Conservation (phyloP, 805 yeast genomes). For the Wickerhamomyces tratensis region DNA sequence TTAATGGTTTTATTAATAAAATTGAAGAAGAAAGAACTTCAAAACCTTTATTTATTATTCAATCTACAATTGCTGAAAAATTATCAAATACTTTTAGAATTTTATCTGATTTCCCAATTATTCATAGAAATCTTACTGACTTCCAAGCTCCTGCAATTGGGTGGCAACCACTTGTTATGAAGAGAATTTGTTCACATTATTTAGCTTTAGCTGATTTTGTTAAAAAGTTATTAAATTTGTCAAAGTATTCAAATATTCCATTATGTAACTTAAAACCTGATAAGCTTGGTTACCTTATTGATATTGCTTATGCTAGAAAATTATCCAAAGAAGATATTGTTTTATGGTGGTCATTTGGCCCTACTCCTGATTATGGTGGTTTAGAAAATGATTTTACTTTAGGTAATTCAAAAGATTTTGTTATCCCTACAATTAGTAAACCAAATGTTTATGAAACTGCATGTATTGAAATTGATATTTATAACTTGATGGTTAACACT, state of each 20-base stretch:
- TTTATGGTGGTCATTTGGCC: constrained; percentile 88
- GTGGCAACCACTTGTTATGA: constrained; percentile 67
- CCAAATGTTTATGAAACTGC: constrained; percentile 78
- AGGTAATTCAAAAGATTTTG: constrained; percentile 46
- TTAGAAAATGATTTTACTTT: constrained; percentile 46
- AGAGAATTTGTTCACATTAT: constrained; percentile 59
- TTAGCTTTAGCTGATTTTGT: constrained; percentile 70
- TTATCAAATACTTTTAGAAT: constrained; percentile 37
- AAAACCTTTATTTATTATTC: constrained; percentile 57
- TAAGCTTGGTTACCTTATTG: constrained; percentile 70
- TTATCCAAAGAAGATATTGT: constrained; percentile 56
- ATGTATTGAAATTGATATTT: constrained; percentile 66
- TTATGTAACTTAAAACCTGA: constrained; percentile 77
- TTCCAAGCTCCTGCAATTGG: constrained; percentile 62
- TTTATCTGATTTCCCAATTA: constrained; percentile 47
- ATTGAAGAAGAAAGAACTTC: constrained; percentile 60
- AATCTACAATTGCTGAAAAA: constrained; percentile 51
- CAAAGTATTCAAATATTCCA: constrained; percentile 75
- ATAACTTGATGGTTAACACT: constrained; percentile 78
- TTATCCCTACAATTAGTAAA: constrained; percentile 62
- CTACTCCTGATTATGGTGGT: constrained; percentile 82
- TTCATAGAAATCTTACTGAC: constrained; percentile 51
- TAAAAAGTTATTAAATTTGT: constrained; percentile 48
- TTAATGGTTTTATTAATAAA: constrained; percentile 44
- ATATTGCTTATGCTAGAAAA: constrained; percentile 76